Evolutionary conservation across 2,329 filamentous ascomycete genomes (phyloP).

Genomic region (Orbilia ellipsospora): DNA sequence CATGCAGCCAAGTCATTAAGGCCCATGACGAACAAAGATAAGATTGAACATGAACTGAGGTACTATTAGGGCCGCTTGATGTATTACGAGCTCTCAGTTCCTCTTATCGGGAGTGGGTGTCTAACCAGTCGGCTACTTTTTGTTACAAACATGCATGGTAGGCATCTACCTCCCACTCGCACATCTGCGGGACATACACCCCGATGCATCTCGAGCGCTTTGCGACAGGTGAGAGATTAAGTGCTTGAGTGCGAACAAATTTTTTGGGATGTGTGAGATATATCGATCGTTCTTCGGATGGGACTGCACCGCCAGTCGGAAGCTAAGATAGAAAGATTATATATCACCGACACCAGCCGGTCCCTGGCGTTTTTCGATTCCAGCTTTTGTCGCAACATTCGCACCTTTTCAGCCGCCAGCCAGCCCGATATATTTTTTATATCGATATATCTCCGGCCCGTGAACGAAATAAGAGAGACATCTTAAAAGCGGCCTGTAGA

Average conservation of each 20-base stretch:
- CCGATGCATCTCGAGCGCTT: too few relatives aligned
- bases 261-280: too few relatives aligned
- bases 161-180: too few relatives aligned
- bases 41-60: constrained; percentile 14
- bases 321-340: background rate
- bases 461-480: background rate
- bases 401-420: background rate
- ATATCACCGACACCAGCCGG: constrained; percentile 15
- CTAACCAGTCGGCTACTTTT: constrained; percentile 4
- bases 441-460: background rate
- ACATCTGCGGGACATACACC: too few relatives aligned
- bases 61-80: background rate
- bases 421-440: background rate
- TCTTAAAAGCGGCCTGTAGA: background rate
- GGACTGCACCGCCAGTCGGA: constrained; percentile 1
- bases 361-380: constrained; percentile 4
- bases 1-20: constrained; percentile 54
- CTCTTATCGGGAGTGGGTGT: constrained; percentile 37
- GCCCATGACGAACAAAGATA: constrained; percentile 3
- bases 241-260: too few relatives aligned
- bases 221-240: too few relatives aligned
- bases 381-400: constrained; percentile 5
- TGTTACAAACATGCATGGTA: background rate
- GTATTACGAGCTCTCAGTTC: constrained; percentile 35
- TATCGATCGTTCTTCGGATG: background rate